Evolutionary conservation across 345 rosid genomes (phyloP).

Genomic region (Camelina sativa): DNA sequence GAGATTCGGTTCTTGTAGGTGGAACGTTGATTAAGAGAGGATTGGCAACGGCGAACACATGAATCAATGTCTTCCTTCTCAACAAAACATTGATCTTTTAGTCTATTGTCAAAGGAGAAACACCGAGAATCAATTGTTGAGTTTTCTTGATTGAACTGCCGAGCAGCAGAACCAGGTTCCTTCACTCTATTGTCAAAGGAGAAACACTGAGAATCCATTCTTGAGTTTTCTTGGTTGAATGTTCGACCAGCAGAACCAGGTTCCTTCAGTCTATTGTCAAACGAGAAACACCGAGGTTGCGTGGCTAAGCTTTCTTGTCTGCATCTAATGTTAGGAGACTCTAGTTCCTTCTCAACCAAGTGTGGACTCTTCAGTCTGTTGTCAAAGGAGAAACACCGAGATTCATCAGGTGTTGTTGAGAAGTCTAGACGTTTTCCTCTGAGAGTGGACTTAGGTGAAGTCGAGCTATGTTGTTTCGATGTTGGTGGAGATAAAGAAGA

Average conservation of each 20-base stretch:
- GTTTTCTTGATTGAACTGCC: constrained; percentile 48
- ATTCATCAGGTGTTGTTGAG: constrained; percentile 46
- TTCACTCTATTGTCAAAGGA: constrained; percentile 44
- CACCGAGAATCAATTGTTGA: constrained; percentile 50
- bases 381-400: constrained; percentile 51
- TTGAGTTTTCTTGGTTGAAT: constrained; percentile 50
- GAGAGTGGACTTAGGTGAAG: constrained; percentile 55
- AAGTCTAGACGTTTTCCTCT: constrained; percentile 52
- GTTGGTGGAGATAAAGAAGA: constrained; percentile 66
- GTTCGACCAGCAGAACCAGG: constrained; percentile 14
- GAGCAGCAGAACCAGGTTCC: constrained; percentile 32
- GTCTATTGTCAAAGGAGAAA: constrained; percentile 49
- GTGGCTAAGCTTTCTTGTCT: constrained; percentile 29
- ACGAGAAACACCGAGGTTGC: constrained; percentile 36
- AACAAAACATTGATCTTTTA: constrained; percentile 48
- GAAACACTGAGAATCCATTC: constrained; percentile 46
- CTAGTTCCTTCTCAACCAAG: constrained; percentile 46
- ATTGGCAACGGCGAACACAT: constrained; percentile 78
- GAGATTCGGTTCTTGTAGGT: constrained; percentile 52
- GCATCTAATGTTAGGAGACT: constrained; percentile 38
- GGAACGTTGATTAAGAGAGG: constrained; percentile 75
- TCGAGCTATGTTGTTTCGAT: constrained; percentile 52
- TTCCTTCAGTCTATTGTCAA: constrained; percentile 31
- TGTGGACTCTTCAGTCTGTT: constrained; percentile 49
- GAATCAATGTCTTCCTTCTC: constrained; percentile 61